Evolutionary conservation across 768 basidiomycete species (phyloP), one percentile per base, ranked within the genome.

Genomic region (Termitomyces bulborhizus): DNA sequence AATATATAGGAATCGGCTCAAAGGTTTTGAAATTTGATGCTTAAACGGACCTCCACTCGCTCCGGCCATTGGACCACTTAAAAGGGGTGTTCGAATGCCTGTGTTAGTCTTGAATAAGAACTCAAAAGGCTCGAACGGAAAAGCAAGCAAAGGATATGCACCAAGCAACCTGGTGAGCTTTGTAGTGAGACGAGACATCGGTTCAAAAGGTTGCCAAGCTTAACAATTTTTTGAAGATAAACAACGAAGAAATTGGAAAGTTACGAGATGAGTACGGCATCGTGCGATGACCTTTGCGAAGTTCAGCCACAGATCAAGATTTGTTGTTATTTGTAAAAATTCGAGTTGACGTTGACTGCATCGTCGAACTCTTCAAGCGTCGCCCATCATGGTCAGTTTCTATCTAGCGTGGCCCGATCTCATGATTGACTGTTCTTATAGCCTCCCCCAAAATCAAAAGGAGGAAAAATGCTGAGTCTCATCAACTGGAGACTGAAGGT

Each of bases 401-500:
- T 31, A 8, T 49, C 39, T 47, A 50, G 24, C 16, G 34, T 43
- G 7, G 36, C 18, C 24, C 51, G 55, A 50, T 46, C 32, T 21
- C 31, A 9, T 53, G 50, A 55, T 55, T 37, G 42, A 60, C 62
- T 36, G 63, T 62, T 60, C 27, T 48, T 40, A n/a, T 67, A 93
- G 91, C 88, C 90, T 78, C 91, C 93, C 61, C 93, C 94, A 57
- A 97, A 97, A 78, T 92, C 93, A 44, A 95, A 96, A 77, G 93
- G 93, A 68, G 94, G 95, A 70, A 94, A 95, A 80, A 97, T 99
- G 93, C 86, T 96, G 69, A 75, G 86, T 70, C 87, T 98, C 76
- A 84, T 99, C 78, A 94, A 98, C 75, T 98, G 96, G 90, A 81
- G 96, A 72, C 82, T 99, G 62, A 95, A 90, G 75, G 86, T 98